Conservation (phyloP, 352 stramenopile species). For the Halophytophthora batemanensis region DNA sequence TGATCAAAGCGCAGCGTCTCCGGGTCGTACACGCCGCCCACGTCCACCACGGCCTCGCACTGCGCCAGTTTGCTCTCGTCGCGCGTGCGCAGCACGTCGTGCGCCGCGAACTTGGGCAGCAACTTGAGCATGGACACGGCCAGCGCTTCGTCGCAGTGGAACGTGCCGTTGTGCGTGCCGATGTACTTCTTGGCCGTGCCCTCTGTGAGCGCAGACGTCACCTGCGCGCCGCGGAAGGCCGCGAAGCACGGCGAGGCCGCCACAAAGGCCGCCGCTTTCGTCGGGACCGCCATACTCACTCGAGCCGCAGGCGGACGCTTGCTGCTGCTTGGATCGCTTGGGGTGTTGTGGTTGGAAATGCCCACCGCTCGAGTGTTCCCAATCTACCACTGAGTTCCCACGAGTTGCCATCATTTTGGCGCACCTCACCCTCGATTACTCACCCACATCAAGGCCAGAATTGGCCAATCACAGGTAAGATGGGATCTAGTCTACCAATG, state of each 20-base stretch:
- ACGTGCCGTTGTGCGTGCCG: conserved; percentile 96
- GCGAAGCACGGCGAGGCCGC: conserved; percentile 54
- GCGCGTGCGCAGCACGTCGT: conserved; percentile 85
- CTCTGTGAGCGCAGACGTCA: conserved; percentile 43
- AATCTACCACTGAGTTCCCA: no score
- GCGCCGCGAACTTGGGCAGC: conserved; percentile 84
- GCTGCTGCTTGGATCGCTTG: no score
- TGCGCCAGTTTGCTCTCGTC: conserved; percentile 89
- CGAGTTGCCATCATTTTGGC: no score
- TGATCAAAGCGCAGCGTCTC: conserved; percentile 93
- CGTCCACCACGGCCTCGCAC: conserved; percentile 96
- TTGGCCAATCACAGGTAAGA: no score
- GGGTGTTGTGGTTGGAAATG: no score
- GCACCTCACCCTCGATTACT: no score
- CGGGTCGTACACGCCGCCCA: conserved; percentile 95
- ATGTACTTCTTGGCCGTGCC: conserved; percentile 87
- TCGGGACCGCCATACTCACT: conserved; percentile 54
- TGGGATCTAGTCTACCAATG: no score
- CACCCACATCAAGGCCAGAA: no score
- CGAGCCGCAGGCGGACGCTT: no score
- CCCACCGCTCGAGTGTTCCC: no score
- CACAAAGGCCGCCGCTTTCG: conserved; percentile 64
- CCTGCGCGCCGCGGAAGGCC: conserved; percentile 50
- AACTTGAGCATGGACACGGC: conserved; percentile 97
- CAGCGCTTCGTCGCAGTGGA: conserved; percentile 98